Conservation (phyloP, 2,329 filamentous ascomycete species). For the Diatrype stigma region DNA sequence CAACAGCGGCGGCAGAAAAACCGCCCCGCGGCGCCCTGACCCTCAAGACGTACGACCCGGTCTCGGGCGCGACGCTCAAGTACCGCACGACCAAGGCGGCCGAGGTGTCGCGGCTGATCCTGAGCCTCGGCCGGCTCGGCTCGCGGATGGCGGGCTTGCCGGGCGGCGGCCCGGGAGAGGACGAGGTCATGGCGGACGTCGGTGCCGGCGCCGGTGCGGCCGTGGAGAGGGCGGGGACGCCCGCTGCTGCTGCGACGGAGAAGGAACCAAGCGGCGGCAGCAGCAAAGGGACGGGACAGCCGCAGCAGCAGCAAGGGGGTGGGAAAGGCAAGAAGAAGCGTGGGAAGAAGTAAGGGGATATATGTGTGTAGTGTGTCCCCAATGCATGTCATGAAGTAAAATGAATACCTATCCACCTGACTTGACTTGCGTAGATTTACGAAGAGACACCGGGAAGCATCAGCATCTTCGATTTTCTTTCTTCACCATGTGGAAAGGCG, state of each 20-base stretch:
- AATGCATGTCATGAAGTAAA: no score
- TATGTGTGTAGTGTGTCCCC: not conserved
- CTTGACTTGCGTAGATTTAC: no score
- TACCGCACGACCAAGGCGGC: conserved; percentile 88
- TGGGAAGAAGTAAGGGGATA: conserved; percentile 56
- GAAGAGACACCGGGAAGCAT: no score
- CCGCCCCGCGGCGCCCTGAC: conserved; percentile 65
- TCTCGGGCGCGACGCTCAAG: conserved; percentile 77
- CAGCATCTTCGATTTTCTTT: no score
- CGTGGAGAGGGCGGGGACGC: conserved; percentile 28
- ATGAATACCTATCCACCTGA: no score
- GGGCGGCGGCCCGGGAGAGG: conserved; percentile 27
- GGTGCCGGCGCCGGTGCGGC: conserved; percentile 21
- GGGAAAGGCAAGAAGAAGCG: conserved; percentile 67
- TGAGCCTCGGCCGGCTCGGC: conserved; percentile 71
- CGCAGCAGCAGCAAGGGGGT: conserved; percentile 32
- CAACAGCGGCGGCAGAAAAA: conserved; percentile 25
- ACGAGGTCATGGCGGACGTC: conserved; percentile 39
- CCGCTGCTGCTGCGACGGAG: conserved; percentile 20
- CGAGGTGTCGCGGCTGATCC: conserved; percentile 80
- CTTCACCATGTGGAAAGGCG: no score
- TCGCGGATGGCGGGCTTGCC: conserved; percentile 60
- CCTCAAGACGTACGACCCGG: conserved; percentile 86
- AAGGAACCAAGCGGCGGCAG: no score
- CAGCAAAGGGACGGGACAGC: conserved; percentile 12